Evolutionary conservation across 2,329 filamentous ascomycete genomes (phyloP).

Genomic region (Teratosphaeria zuluensis): DNA sequence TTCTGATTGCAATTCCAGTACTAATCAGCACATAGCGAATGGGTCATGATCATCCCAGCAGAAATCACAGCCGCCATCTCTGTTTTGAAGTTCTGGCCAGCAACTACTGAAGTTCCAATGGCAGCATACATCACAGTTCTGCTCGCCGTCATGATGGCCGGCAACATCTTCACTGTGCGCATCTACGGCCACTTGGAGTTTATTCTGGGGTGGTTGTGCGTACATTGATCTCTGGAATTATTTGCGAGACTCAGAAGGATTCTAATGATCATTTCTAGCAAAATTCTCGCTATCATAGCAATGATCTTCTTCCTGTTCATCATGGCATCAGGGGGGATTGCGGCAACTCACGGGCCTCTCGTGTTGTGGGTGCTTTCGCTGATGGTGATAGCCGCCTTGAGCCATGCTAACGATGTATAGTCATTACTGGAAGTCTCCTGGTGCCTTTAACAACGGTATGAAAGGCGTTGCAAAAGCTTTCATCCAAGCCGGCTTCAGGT

Average conservation of each 20-base stretch:
- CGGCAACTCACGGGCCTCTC: conserved; percentile 25
- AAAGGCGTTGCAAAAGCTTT: conserved; percentile 28
- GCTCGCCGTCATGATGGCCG: conserved; percentile 17
- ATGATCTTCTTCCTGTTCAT: conserved; percentile 29
- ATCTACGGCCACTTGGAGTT: conserved; percentile 26
- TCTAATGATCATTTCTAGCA: conserved; percentile 2
- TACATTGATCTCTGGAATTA: too few species aligned
- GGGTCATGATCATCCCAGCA: conserved; percentile 26
- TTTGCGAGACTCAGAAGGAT: too few species aligned
- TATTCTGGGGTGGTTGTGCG: conserved; percentile 20
- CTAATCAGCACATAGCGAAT: conserved; percentile 6
- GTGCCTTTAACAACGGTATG: conserved; percentile 17
- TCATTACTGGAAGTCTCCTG: background rate
- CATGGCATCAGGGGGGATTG: conserved; percentile 27
- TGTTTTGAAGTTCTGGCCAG: conserved; percentile 26
- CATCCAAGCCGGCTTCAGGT: conserved; percentile 25
- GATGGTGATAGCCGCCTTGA: background rate
- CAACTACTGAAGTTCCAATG: conserved; percentile 17
- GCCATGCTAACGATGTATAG: background rate
- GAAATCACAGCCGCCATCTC: conserved; percentile 28
- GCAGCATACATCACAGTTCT: conserved; percentile 28
- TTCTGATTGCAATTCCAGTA: background rate
- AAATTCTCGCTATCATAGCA: conserved; percentile 22
- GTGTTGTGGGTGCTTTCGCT: conserved; percentile 13
- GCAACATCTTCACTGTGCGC: conserved; percentile 17